Evolutionary conservation across 495 filamentous ascomycete genomes (phyloP).

Genomic region (Aspergillus avenaceus): DNA sequence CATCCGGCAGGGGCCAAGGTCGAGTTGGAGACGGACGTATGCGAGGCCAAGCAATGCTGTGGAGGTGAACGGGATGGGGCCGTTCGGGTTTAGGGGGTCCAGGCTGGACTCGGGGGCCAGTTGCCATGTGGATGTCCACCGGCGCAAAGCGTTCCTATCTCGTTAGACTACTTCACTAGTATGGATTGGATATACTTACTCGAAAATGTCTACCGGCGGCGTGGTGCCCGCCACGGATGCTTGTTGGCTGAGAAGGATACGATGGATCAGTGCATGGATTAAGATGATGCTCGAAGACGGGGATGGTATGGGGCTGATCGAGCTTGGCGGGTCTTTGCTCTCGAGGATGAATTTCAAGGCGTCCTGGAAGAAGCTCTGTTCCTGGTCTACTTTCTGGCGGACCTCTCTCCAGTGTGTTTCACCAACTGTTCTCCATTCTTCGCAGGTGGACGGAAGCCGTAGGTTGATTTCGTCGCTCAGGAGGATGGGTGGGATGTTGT

Average conservation of each 20-base stretch:
- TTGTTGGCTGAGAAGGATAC: slow-evolving; percentile 29
- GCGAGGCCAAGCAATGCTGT: slow-evolving; percentile 35
- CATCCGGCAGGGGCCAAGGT: slow-evolving; percentile 20
- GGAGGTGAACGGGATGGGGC: slow-evolving; percentile 34
- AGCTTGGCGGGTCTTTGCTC: background rate
- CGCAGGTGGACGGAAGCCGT: slow-evolving; percentile 45
- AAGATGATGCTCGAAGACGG: slow-evolving; percentile 26
- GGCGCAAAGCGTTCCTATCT: slow-evolving; percentile 38
- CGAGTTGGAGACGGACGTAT: slow-evolving; percentile 29
- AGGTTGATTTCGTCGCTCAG: slow-evolving; percentile 56
- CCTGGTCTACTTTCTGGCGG: background rate
- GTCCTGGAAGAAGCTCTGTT: slow-evolving; percentile 19
- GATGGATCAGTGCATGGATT: slow-evolving; percentile 30
- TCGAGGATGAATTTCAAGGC: slow-evolving; percentile 4
- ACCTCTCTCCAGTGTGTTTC: slow-evolving; percentile 9
- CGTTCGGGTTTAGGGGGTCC: slow-evolving; percentile 29
- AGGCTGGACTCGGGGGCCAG: slow-evolving; percentile 27
- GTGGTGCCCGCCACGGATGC: slow-evolving; percentile 19
- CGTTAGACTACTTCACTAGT: slow-evolving; percentile 1
- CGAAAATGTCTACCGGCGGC: slow-evolving; percentile 13
- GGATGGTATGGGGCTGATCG: slow-evolving; percentile 24
- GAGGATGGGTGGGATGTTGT: slow-evolving; percentile 37
- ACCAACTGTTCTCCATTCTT: slow-evolving; percentile 13
- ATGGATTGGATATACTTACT: background rate
- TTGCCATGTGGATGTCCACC: slow-evolving; percentile 34